phyloP scores from a whole-genome alignment of 1,284 basidiomycete species.

The Xerocomus subilludens region DNA sequence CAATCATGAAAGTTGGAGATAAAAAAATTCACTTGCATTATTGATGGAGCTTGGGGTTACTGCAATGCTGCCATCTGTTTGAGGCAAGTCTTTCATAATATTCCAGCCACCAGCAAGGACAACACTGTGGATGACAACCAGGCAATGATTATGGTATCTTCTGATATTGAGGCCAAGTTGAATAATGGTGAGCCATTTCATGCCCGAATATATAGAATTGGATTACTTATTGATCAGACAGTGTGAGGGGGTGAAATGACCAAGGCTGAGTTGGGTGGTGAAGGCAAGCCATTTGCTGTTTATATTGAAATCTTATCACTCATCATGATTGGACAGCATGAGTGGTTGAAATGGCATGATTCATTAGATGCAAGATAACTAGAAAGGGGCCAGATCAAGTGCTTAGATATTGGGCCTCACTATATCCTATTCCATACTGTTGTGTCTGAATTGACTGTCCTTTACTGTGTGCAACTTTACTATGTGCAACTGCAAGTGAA shows the following conservation, averaged over 20 bases:
- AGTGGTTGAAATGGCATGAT: not conserved
- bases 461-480: not conserved
- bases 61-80: not conserved
- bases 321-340: not conserved
- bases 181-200: too few relatives aligned
- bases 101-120: not conserved
- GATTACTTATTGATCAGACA: too few relatives aligned
- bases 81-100: not conserved
- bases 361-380: not conserved
- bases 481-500: not conserved
- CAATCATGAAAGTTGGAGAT: not conserved
- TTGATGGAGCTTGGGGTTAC: not conserved
- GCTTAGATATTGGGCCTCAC: not conserved
- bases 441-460: constrained; percentile 1
- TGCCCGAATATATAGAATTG: too few relatives aligned
- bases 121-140: not conserved
- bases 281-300: not conserved
- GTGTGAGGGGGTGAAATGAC: too few relatives aligned
- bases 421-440: not conserved
- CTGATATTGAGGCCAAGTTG: constrained; percentile 3
- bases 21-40: not conserved
- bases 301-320: not conserved
- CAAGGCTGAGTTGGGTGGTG: not conserved
- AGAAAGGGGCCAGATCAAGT: constrained; percentile 1
- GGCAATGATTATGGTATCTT: not conserved